A percentile compares a stretch with the other conserved stretches of the same genome.
phyloP scores from a whole-genome alignment of 2,329 filamentous ascomycete species.

The Aspergillus floridensis region DNA sequence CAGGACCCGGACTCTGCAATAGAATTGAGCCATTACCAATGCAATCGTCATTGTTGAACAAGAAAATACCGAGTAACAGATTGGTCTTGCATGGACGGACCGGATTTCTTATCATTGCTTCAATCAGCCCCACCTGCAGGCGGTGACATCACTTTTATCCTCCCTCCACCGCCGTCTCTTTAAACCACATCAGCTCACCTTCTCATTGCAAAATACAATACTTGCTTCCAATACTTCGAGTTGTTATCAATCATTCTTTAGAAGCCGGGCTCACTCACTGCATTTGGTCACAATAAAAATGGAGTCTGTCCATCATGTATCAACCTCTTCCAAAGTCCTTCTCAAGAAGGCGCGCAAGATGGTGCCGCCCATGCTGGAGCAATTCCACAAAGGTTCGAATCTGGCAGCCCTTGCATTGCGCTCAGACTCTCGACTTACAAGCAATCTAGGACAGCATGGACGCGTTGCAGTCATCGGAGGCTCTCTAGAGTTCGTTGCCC shows the following conservation, averaged over 20 bases:
- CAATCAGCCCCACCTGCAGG: constrained; percentile 29
- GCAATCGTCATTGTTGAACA: constrained; percentile 4
- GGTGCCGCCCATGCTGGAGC: constrained; percentile 90
- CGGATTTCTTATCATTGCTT: constrained; percentile 7
- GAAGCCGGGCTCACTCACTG: not conserved
- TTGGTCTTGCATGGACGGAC: not conserved
- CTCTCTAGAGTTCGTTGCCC: constrained; percentile 66
- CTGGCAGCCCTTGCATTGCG: not conserved
- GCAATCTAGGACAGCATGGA: constrained; percentile 73
- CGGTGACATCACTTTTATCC: constrained; percentile 34
- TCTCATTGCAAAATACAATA: not conserved
- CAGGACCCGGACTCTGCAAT: not conserved
- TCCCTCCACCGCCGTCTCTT: constrained; percentile 4
- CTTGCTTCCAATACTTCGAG: not conserved
- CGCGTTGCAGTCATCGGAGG: constrained; percentile 92
- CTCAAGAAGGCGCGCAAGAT: constrained; percentile 81
- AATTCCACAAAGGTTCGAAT: constrained; percentile 84
- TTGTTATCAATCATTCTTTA: not conserved
- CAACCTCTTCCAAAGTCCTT: constrained; percentile 69
- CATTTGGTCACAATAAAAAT: constrained; percentile 17
- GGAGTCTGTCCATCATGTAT: constrained; percentile 49
- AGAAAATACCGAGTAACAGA: not conserved
- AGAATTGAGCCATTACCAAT: not conserved
- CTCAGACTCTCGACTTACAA: not conserved
- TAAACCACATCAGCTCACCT: not conserved